Percentiles rank a stretch among this genome's conserved stretches.
These are phyloP conservation scores for Haberlea rhodopensis DNA, from an alignment of 257 asterid genomes.

Conservation along the genomic window DNA sequence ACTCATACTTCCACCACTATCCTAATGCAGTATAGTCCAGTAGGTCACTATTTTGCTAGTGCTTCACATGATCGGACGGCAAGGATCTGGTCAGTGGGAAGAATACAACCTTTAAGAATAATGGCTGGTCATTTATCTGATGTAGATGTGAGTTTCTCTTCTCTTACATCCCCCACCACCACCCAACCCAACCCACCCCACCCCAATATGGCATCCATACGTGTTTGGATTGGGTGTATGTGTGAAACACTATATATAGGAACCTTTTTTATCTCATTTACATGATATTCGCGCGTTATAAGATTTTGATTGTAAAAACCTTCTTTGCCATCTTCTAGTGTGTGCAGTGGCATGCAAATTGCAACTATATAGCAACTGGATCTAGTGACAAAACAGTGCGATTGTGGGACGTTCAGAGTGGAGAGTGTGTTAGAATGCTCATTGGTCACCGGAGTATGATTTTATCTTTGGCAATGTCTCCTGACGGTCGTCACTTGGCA, in stretches of 20 bases:
- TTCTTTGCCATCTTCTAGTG: constrained; percentile 49
- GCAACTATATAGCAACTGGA: constrained; percentile 96
- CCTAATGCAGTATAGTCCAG: constrained; percentile 85
- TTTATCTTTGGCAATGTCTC: constrained; percentile 83
- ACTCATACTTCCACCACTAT: constrained; percentile 5
- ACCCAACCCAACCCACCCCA: no score
- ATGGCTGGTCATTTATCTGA: constrained; percentile 99
- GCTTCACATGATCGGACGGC: constrained; percentile 98
- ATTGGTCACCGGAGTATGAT: constrained; percentile 95
- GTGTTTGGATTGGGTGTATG: not conserved
- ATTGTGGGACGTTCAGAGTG: constrained; percentile 95
- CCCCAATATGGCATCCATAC: not conserved
- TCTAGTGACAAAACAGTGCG: constrained; percentile 99
- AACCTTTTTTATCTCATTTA: constrained; percentile 1
- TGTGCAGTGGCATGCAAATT: constrained; percentile 93
- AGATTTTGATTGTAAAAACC: not conserved
- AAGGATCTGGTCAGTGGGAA: constrained; percentile 93
- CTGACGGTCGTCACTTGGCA: constrained; percentile 98
- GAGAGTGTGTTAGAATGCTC: constrained; percentile 91
- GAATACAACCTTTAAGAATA: constrained; percentile 86
- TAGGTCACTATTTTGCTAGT: constrained; percentile 97
- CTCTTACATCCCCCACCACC: not conserved
- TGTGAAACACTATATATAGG: not conserved
- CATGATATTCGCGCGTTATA: constrained; percentile 8
- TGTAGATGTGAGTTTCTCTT: constrained; percentile 74